Conservation (phyloP, 2,329 filamentous ascomycete genomes). For the Diaporthe velutina region DNA sequence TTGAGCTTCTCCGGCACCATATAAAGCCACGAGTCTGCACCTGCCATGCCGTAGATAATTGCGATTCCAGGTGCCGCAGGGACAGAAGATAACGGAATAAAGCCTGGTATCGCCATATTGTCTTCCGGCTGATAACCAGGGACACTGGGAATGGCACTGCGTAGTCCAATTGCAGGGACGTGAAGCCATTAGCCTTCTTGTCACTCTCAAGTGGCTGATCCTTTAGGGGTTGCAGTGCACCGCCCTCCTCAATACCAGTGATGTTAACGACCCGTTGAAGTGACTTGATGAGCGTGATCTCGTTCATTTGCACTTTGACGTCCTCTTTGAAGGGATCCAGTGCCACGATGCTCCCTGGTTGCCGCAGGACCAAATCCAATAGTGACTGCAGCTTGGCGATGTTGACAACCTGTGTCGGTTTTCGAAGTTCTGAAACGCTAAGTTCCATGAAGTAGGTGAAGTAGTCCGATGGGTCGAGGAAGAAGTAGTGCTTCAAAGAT, state of each 20-base stretch:
- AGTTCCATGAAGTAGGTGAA: conserved; percentile 98
- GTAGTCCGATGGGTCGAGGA: conserved; percentile 97
- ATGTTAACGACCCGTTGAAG: conserved; percentile 97
- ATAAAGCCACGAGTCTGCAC: conserved; percentile 84
- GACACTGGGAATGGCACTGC: conserved; percentile 94
- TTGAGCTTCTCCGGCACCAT: conserved; percentile 86
- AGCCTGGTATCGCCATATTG: conserved; percentile 95
- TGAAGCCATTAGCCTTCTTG: conserved; percentile 90
- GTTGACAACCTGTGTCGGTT: conserved; percentile 90
- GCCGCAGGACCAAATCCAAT: conserved; percentile 95
- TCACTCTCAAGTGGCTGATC: conserved; percentile 80
- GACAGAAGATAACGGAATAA: conserved; percentile 95
- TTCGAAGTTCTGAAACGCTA: conserved; percentile 88
- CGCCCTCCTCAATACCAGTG: conserved; percentile 92
- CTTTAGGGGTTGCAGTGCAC: conserved; percentile 80
- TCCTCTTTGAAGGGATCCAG: conserved; percentile 98
- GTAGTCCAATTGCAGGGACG: conserved; percentile 94
- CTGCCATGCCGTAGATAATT: conserved; percentile 90
- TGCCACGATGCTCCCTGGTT: conserved; percentile 93
- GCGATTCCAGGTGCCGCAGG: conserved; percentile 87
- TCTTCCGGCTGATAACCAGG: conserved; percentile 94
- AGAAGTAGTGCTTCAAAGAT: conserved; percentile 98
- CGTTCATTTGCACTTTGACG: conserved; percentile 97
- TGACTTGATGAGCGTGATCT: conserved; percentile 91
- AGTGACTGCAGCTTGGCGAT: conserved; percentile 93